Percentiles rank a stretch among this genome's conserved stretches.
Evolutionary conservation across 495 filamentous ascomycete species (phyloP).

Genomic region (Podospora australis): DNA sequence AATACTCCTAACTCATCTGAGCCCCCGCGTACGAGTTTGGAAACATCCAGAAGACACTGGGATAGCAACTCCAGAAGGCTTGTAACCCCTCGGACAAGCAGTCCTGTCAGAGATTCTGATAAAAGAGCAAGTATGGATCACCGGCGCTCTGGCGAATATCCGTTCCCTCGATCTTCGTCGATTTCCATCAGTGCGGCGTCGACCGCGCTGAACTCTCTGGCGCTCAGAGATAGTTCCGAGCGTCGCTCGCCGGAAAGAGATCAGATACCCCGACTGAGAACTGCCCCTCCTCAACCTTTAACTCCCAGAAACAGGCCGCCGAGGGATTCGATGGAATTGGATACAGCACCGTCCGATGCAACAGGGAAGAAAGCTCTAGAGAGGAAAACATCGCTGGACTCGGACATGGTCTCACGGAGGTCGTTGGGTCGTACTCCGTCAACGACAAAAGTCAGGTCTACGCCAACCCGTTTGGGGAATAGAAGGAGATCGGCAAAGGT

Average conservation of each 20-base stretch:
- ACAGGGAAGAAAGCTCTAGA: neutral
- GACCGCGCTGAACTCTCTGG: conserved; percentile 35
- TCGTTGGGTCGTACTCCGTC: conserved; percentile 6
- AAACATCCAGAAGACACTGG: conserved; percentile 29
- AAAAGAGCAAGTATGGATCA: conserved; percentile 12
- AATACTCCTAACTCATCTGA: conserved; percentile 17
- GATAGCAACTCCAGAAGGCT: conserved; percentile 41
- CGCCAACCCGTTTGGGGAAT: conserved; percentile 9
- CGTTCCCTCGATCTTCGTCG: conserved; percentile 21
- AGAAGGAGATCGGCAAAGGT: conserved; percentile 1
- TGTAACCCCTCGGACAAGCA: conserved; percentile 22
- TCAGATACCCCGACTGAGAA: conserved; percentile 7
- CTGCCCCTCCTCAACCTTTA: conserved; percentile 9
- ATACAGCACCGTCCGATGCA: conserved; percentile 1
- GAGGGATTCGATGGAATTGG: conserved; percentile 10
- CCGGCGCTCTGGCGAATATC: conserved; percentile 21
- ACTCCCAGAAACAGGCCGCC: conserved; percentile 11
- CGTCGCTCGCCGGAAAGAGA: conserved; percentile 8
- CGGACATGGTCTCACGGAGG: conserved; percentile 11
- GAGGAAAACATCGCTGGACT: conserved; percentile 16
- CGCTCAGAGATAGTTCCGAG: conserved; percentile 20
- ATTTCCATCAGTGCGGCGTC: conserved; percentile 44
- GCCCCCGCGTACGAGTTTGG: conserved; percentile 22
- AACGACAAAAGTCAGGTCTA: conserved; percentile 3
- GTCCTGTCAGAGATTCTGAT: conserved; percentile 17